phyloP scores from a whole-genome alignment of 192 early-diverging fungal genomes.

The Podila horticola region DNA sequence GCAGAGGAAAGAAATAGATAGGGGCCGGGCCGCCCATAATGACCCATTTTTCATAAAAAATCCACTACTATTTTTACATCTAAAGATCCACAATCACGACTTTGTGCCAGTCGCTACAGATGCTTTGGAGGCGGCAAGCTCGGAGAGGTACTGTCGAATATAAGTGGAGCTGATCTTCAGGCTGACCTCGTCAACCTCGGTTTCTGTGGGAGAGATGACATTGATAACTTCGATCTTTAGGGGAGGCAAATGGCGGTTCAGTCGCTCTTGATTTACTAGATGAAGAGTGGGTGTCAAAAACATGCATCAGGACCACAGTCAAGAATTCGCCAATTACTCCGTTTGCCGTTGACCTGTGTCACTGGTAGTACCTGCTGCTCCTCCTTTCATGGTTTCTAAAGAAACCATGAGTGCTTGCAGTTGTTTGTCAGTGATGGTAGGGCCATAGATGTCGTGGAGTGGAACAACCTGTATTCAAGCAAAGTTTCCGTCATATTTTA shows the following conservation, averaged over 20 bases:
- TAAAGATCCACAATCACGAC: too few species aligned
- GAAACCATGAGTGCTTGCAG: slow-evolving; percentile 87
- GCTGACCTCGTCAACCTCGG: slow-evolving; percentile 46
- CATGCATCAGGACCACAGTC: neutral
- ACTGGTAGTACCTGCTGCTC: slow-evolving; percentile 65
- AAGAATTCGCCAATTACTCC: neutral
- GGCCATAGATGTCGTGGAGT: slow-evolving; percentile 88
- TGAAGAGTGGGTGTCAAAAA: neutral
- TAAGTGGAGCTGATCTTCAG: slow-evolving; percentile 85
- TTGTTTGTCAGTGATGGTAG: slow-evolving; percentile 76
- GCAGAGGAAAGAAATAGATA: slow-evolving; percentile 37
- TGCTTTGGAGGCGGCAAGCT: neutral
- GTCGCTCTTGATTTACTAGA: slow-evolving; percentile 82
- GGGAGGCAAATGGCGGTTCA: slow-evolving; percentile 58
- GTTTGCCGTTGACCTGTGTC: too few species aligned
- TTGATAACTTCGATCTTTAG: slow-evolving; percentile 80
- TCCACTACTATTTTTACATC: neutral
- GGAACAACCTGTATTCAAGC: slow-evolving; percentile 63
- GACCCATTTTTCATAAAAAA: neutral
- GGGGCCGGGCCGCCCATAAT: too few species aligned
- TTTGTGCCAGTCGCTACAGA: neutral
- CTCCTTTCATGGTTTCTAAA: slow-evolving; percentile 82
- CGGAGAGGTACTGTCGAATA: slow-evolving; percentile 70
- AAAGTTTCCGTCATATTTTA: neutral
- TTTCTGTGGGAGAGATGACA: slow-evolving; percentile 62